Conservation (phyloP, 257 asterid genomes). For the Orobanche coerulescens region DNA sequence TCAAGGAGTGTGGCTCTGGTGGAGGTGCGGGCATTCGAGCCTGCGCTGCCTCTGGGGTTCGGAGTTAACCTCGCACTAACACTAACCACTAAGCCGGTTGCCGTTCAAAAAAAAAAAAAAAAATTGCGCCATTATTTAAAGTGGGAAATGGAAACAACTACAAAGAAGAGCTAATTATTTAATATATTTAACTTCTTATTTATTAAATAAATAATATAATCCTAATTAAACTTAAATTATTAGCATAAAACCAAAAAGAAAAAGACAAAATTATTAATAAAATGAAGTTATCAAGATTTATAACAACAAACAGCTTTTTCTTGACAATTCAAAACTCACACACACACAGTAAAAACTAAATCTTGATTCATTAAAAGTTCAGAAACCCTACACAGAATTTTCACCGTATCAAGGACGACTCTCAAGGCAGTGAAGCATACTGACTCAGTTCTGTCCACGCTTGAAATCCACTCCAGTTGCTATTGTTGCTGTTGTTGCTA, state of each 20-base stretch:
- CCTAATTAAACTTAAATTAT: too few species aligned
- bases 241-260: conserved; percentile 3
- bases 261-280: conserved; percentile 6
- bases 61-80: too few species aligned
- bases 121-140: neutral
- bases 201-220: neutral
- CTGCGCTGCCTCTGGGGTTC: too few species aligned
- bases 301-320: too few species aligned
- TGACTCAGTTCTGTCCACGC: conserved; percentile 50
- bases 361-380: neutral
- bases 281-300: too few species aligned
- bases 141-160: neutral
- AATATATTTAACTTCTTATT: conserved; percentile 8
- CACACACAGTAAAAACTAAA: conserved; percentile 10
- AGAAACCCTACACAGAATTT: neutral
- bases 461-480: conserved; percentile 47
- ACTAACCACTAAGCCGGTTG: too few species aligned
- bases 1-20: too few species aligned
- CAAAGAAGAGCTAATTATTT: neutral
- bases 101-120: too few species aligned
- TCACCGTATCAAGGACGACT: too few species aligned
- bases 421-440: conserved; percentile 37
- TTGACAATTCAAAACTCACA: too few species aligned
- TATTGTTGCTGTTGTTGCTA: conserved; percentile 17
- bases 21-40: too few species aligned